Evolutionary conservation across 352 stramenopile genomes (phyloP).

Genomic region (Phytophthora aleatoria): DNA sequence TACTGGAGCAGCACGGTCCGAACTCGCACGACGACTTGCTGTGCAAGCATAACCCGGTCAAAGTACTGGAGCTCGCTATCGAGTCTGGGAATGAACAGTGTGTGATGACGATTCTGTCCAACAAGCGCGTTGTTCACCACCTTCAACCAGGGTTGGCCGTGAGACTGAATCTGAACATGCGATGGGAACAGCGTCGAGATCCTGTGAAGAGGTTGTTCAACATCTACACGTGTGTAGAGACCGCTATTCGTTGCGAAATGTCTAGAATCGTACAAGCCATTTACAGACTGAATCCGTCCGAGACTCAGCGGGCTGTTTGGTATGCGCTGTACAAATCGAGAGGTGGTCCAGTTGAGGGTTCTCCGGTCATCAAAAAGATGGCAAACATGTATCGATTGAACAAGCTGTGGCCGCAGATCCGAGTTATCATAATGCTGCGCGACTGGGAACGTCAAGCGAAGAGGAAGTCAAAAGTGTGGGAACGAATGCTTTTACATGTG

Average conservation of each 20-base stretch:
- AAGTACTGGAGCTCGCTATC: slow-evolving; percentile 27
- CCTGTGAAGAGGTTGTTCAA: slow-evolving; percentile 15
- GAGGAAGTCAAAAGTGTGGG: background rate
- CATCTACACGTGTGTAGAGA: slow-evolving; percentile 17
- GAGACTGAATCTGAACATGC: slow-evolving; percentile 8
- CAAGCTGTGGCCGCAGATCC: slow-evolving; percentile 11
- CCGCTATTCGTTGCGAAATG: slow-evolving; percentile 13
- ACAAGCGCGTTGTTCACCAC: slow-evolving; percentile 16
- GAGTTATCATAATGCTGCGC: slow-evolving; percentile 7
- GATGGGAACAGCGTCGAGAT: slow-evolving; percentile 12
- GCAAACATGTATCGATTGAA: slow-evolving; percentile 5
- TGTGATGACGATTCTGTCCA: slow-evolving; percentile 1
- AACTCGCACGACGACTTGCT: slow-evolving; percentile 7
- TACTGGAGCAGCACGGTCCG: slow-evolving; percentile 2
- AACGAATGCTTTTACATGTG: background rate
- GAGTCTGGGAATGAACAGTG: slow-evolving; percentile 14
- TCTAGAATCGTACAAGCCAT: slow-evolving; percentile 4
- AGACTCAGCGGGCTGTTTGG: slow-evolving; percentile 17
- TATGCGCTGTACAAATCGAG: slow-evolving; percentile 6
- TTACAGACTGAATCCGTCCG: slow-evolving; percentile 10
- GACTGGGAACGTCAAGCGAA: slow-evolving; percentile 2
- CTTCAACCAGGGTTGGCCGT: slow-evolving; percentile 5
- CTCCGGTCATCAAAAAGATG: background rate
- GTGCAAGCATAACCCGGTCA: slow-evolving; percentile 14
- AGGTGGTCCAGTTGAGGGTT: background rate